Evolutionary conservation across 179 eudicot genomes (phyloP).

Genomic region (Spergularia azorica): DNA sequence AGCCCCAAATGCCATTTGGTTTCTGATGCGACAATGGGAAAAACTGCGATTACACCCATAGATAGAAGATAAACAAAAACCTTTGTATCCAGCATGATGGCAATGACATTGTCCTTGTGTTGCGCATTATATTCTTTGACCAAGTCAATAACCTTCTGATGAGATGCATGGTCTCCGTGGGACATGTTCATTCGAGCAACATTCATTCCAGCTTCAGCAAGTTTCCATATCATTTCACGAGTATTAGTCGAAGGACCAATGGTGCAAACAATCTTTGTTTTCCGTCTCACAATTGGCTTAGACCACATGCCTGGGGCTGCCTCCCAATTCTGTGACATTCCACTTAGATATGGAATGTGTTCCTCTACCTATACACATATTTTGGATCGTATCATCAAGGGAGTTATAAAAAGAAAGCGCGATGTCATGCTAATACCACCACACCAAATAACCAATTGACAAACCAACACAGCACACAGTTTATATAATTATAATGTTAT

Average conservation of each 20-base stretch:
- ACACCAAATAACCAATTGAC: no score
- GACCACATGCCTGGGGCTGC: conserved; percentile 53
- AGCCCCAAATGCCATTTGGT: not conserved
- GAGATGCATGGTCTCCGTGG: conserved; percentile 98
- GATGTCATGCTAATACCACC: not conserved
- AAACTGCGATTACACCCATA: no score
- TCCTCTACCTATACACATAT: conserved; percentile 42
- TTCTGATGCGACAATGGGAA: not conserved
- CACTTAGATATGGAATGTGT: conserved; percentile 44
- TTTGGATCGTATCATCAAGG: not conserved
- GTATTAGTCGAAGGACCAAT: conserved; percentile 93
- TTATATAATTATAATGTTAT: not conserved
- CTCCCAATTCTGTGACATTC: conserved; percentile 44
- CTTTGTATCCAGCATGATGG: conserved; percentile 97
- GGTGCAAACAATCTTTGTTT: conserved; percentile 98
- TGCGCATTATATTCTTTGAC: conserved; percentile 94
- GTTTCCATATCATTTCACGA: conserved; percentile 95
- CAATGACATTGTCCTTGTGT: conserved; percentile 78
- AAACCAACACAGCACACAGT: conserved; percentile 7
- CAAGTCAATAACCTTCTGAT: conserved; percentile 88
- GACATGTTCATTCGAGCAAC: conserved; percentile 99
- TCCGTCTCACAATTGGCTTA: conserved; percentile 41
- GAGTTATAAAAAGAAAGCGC: not conserved
- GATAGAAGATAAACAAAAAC: conserved; percentile 28
- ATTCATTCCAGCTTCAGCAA: conserved; percentile 96